Evolutionary conservation across 2,329 filamentous ascomycete genomes (phyloP), one percentile per base, ranked within the genome.

Genomic region (Aspergillus hiratsukae): DNA sequence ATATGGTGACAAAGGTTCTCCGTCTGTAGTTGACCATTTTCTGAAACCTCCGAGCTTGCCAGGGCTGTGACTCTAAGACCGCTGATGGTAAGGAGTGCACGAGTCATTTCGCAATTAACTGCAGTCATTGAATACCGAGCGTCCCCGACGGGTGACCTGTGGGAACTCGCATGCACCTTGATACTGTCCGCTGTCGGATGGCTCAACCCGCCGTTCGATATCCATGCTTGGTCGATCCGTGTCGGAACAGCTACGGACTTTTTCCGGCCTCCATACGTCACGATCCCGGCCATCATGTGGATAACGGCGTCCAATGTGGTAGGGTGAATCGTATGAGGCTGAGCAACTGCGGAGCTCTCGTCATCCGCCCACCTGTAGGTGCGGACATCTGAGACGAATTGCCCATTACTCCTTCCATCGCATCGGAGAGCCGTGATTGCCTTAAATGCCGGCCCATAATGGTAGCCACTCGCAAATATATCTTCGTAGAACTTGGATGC

Each of bases 221-320:
- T 35, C 51, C 54, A 53, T 8, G 53, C 43, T n/a, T 48, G 51
- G n/a, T 50, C 46, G 31, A 56, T 49, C 17, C 51, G 28, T 3
- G 46, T 49, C 3, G 54, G 54, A 10, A 56, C 51, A 25, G 51
- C 46, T 2, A 52, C 45, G 5, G n/a, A 25, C n/a, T 48, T 35
- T 14, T 23, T 37, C 31, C 21, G 46, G n/a, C 54, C 48, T n/a
- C 23, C 14, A 3, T 48, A 10, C 3, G 45, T 50, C n/a, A 19
- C 54, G 9, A 56, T 29, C 6, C 48, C 56, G 2, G 53, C 53
- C 37, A 55, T 51, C 45, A 56, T 55, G 7, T 58, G 57, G 17
- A 58, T 43, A 3, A 56, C 43, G 3, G 46, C 54, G 21, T 58
- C 57, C 1, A 58, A 28, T 4, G 57, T 58, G 10, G 54, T 56